Conservation (phyloP, 768 basidiomycete genomes). For the Lentinula edodes region DNA sequence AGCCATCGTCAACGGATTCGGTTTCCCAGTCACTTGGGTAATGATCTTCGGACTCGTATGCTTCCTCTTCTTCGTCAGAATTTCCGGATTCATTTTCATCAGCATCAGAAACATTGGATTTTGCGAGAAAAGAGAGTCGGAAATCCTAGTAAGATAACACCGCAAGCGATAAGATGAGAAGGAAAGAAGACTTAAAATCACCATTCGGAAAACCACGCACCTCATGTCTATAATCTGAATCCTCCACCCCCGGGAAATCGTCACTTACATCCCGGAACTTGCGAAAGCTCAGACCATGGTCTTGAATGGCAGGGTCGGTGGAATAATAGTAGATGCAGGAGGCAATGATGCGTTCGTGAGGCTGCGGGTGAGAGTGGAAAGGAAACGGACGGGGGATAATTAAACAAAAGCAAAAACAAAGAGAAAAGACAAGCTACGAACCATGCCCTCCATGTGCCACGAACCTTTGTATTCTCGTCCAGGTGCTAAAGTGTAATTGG, state of each 20-base stretch:
- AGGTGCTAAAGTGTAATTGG: slow-evolving; percentile 12
- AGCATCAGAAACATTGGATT: neutral
- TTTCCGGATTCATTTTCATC: too few species aligned
- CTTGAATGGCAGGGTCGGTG: slow-evolving; percentile 7
- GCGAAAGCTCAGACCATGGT: slow-evolving; percentile 11
- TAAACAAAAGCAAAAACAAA: neutral
- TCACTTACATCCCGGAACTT: slow-evolving; percentile 27
- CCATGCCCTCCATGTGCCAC: slow-evolving; percentile 17
- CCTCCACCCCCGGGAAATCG: slow-evolving; percentile 62
- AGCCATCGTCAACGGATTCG: neutral
- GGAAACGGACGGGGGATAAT: too few species aligned
- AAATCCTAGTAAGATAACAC: neutral
- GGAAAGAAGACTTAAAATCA: too few species aligned
- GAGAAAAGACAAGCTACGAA: neutral
- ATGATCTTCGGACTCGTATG: neutral
- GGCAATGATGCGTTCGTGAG: slow-evolving; percentile 14
- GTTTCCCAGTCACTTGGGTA: slow-evolving; percentile 6
- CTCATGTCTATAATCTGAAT: slow-evolving; percentile 25
- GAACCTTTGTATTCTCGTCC: slow-evolving; percentile 13
- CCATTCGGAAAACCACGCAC: neutral
- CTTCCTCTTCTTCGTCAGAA: neutral
- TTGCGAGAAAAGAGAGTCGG: neutral
- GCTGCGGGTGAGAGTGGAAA: neutral
- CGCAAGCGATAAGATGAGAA: neutral
- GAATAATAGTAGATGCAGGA: slow-evolving; percentile 15